A percentile compares a stretch with the other conserved stretches of the same genome.
Conservation (phyloP, 495 filamentous ascomycete genomes). For the Jackrogersella minutella region DNA sequence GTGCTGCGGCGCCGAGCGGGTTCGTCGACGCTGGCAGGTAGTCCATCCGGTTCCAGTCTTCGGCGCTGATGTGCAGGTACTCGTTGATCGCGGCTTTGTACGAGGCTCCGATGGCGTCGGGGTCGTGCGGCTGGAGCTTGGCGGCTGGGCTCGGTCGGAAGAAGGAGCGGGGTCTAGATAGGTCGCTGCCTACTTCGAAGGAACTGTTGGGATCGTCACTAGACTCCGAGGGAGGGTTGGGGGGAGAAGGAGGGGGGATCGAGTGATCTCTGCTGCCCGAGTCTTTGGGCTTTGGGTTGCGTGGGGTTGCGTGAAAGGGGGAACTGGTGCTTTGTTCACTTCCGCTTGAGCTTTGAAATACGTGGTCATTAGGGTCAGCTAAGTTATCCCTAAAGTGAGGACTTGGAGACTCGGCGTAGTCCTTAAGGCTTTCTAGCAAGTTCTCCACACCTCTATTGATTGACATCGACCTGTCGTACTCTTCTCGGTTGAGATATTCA, state of each 20-base stretch:
- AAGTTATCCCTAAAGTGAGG: not conserved
- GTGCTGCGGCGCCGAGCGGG: not conserved
- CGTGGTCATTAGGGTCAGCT: not conserved
- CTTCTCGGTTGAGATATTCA: not conserved
- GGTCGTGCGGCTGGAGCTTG: slow-evolving; percentile 29
- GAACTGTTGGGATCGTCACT: no score
- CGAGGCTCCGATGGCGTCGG: not conserved
- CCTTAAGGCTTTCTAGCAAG: not conserved
- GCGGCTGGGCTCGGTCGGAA: not conserved
- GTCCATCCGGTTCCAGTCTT: slow-evolving; percentile 17
- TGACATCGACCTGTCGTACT: slow-evolving; percentile 4
- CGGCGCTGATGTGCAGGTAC: not conserved
- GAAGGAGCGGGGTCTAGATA: no score
- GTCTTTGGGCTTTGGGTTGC: no score
- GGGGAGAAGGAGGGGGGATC: no score
- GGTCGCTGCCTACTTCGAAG: no score
- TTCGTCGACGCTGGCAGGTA: slow-evolving; percentile 18
- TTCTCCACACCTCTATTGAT: slow-evolving; percentile 1
- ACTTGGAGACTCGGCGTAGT: not conserved
- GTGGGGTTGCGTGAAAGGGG: no score
- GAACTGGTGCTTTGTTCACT: no score
- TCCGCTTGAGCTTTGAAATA: no score
- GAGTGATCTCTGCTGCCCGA: no score
- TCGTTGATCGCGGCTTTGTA: slow-evolving; percentile 1
- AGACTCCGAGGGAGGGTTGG: no score